These are phyloP conservation scores for Amanita pseudoporphyria DNA, from an alignment of 768 basidiomycete genomes.

Conservation along the genomic window DNA sequence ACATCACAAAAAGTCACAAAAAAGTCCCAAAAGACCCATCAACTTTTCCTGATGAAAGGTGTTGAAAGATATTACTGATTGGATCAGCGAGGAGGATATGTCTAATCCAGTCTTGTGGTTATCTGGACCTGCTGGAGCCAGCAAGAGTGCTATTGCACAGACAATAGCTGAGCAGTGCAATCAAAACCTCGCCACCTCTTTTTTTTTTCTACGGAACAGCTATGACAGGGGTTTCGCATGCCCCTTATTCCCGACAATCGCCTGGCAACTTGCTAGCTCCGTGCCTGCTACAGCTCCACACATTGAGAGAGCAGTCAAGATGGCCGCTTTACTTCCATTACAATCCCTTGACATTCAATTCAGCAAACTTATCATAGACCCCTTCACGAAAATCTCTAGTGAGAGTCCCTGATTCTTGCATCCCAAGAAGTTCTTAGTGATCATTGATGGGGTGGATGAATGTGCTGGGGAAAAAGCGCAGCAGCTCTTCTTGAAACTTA, in stretches of 20 bases:
- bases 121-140: neutral
- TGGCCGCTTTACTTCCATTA: neutral
- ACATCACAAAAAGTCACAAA: too few species aligned
- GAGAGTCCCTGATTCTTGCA: neutral
- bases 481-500: neutral
- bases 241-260: neutral
- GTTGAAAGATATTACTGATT: neutral
- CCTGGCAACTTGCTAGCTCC: neutral
- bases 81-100: neutral
- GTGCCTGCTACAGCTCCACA: neutral
- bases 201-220: neutral
- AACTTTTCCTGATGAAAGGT: neutral
- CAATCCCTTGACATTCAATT: neutral
- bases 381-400: neutral
- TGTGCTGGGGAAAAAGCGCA: neutral
- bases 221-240: neutral
- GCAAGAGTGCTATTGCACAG: neutral
- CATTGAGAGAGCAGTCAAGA: neutral
- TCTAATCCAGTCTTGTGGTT: neutral
- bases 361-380: neutral
- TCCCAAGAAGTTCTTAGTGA: neutral
- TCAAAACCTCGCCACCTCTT: neutral
- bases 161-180: neutral
- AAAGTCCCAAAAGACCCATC: too few species aligned
- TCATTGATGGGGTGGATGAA: slow-evolving; percentile 1